Percentiles rank a stretch among this genome's conserved stretches.
Conservation (phyloP, 495 filamentous ascomycete species). For the Lichina pygmaea region DNA sequence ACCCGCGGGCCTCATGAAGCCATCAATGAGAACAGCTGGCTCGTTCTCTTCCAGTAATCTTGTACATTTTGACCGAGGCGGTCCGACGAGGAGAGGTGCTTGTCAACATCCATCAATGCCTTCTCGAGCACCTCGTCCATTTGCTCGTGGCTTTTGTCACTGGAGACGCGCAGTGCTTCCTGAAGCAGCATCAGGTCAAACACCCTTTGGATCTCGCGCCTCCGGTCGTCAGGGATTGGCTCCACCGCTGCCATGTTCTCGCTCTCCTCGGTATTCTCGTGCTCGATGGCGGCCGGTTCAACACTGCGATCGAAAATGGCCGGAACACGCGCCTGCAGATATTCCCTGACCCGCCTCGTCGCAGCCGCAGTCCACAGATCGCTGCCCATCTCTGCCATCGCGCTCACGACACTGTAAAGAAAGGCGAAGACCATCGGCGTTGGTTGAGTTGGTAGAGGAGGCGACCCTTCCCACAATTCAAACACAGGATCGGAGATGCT, state of each 20-base stretch:
- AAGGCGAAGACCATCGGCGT: slow-evolving; percentile 53
- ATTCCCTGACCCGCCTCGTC: slow-evolving; percentile 30
- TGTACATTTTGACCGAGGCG: slow-evolving; percentile 26
- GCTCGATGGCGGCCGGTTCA: not conserved
- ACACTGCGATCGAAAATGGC: not conserved
- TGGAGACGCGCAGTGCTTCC: slow-evolving; percentile 13
- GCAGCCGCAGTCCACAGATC: slow-evolving; percentile 69
- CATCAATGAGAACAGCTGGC: slow-evolving; percentile 37
- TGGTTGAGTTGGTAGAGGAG: slow-evolving; percentile 54
- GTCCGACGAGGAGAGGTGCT: slow-evolving; percentile 17
- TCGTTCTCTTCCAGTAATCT: slow-evolving; percentile 62
- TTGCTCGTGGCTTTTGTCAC: slow-evolving; percentile 8
- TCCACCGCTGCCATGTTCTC: not conserved
- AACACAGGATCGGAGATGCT: slow-evolving; percentile 18
- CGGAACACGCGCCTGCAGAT: slow-evolving; percentile 19
- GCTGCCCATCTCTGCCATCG: slow-evolving; percentile 41
- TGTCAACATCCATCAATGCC: slow-evolving; percentile 18
- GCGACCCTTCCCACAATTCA: slow-evolving; percentile 54
- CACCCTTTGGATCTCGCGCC: slow-evolving; percentile 41
- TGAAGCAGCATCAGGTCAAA: slow-evolving; percentile 53
- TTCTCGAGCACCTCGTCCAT: slow-evolving; percentile 19
- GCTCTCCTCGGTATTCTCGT: slow-evolving; percentile 3
- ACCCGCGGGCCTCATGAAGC: slow-evolving; percentile 8
- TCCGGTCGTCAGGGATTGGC: slow-evolving; percentile 3
- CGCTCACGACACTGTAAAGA: slow-evolving; percentile 29